These are phyloP conservation scores for Citrus maxima DNA, from an alignment of 345 rosid genomes.

Conservation along the genomic window DNA sequence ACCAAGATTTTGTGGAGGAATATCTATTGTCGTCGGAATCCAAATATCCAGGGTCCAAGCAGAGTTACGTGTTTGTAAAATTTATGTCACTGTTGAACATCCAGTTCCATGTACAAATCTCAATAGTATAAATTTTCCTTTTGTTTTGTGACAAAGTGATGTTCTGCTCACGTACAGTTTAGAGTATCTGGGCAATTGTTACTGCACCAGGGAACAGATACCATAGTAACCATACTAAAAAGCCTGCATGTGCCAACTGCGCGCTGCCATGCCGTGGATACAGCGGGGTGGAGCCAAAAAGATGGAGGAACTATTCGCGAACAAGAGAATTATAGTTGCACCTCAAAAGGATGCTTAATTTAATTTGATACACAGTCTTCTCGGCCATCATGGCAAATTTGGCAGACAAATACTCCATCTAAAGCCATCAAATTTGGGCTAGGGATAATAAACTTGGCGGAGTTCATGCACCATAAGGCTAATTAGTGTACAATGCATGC, in stretches of 20 bases:
- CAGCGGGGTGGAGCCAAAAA: too few relatives aligned
- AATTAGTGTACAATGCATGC: constrained; percentile 1
- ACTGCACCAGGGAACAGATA: not conserved
- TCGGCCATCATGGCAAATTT: not conserved
- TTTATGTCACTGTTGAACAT: not conserved
- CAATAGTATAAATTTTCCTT: too few relatives aligned
- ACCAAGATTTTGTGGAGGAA: not conserved
- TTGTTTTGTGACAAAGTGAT: not conserved
- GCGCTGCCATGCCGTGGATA: too few relatives aligned
- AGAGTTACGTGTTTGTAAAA: not conserved
- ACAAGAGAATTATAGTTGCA: not conserved
- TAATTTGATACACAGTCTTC: not conserved
- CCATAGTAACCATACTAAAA: not conserved
- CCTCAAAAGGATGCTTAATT: too few relatives aligned
- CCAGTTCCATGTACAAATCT: not conserved
- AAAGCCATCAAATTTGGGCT: constrained; percentile 6
- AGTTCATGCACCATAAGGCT: not conserved
- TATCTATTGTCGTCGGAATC: not conserved
- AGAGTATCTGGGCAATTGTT: not conserved
- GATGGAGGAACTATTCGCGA: not conserved
- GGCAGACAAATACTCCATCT: not conserved
- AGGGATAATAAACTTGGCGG: not conserved
- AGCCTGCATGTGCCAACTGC: not conserved
- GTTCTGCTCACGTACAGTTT: not conserved
- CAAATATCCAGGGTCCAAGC: not conserved